A percentile compares a stretch with the other conserved stretches of the same genome.
Conservation (phyloP, 2,329 filamentous ascomycete species). For the Proliferodiscus dingleyae region DNA sequence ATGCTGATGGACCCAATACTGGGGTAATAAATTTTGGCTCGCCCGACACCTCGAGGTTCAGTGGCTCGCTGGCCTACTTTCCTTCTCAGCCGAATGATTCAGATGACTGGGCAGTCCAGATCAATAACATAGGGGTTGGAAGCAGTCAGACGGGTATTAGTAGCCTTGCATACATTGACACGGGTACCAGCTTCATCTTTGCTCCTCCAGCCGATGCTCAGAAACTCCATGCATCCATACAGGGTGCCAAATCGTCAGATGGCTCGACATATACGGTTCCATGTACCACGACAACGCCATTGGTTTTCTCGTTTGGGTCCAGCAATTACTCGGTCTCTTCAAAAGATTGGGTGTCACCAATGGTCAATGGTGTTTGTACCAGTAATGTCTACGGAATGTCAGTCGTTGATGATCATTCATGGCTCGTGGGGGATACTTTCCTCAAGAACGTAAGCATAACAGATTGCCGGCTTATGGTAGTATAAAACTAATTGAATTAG, state of each 20-base stretch:
- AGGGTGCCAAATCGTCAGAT: slow-evolving; percentile 48
- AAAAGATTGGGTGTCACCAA: slow-evolving; percentile 61
- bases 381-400: slow-evolving; percentile 73
- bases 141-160: slow-evolving; percentile 47
- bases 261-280: slow-evolving; percentile 66
- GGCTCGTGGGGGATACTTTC: slow-evolving; percentile 83
- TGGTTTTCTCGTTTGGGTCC: slow-evolving; percentile 66
- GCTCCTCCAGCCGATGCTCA: slow-evolving; percentile 63
- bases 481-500: too few relatives aligned
- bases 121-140: slow-evolving; percentile 62
- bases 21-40: slow-evolving; percentile 76
- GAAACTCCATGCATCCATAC: slow-evolving; percentile 62
- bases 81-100: slow-evolving; percentile 42
- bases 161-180: slow-evolving; percentile 71
- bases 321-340: slow-evolving; percentile 61
- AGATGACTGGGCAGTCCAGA: slow-evolving; percentile 67
- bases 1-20: slow-evolving; percentile 58
- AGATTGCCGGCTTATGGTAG: too few relatives aligned
- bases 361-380: slow-evolving; percentile 43
- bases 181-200: slow-evolving; percentile 76
- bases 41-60: slow-evolving; percentile 61
- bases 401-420: slow-evolving; percentile 55
- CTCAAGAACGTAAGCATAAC: slow-evolving; percentile 67
- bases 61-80: slow-evolving; percentile 65
- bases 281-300: slow-evolving; percentile 56